These are phyloP conservation scores for Phytopythium kandeliae DNA, from an alignment of 352 stramenopile species.

Conservation along the genomic window DNA sequence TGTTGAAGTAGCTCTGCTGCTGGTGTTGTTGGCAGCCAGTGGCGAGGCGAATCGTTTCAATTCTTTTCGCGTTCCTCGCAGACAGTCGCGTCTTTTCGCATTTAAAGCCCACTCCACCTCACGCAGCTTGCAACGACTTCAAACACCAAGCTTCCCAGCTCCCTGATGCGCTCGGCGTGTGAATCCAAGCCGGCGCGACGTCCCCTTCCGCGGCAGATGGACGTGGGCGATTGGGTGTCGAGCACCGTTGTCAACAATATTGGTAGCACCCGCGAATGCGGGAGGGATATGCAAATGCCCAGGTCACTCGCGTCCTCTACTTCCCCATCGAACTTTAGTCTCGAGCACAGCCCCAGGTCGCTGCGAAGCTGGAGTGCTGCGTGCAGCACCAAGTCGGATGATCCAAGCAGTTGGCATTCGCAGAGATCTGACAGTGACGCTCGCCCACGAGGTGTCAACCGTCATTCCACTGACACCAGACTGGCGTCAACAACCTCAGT, in stretches of 20 bases:
- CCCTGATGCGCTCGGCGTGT: conserved; percentile 12
- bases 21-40: too few relatives aligned
- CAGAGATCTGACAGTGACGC: neutral
- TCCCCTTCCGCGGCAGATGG: conserved; percentile 41
- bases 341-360: neutral
- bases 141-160: neutral
- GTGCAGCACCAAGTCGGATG: neutral
- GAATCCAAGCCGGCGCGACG: conserved; percentile 25
- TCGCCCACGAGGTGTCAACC: neutral
- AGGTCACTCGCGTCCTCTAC: too few relatives aligned
- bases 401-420: neutral
- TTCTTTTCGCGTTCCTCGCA: neutral
- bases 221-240: conserved; percentile 32
- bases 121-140: neutral
- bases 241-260: too few relatives aligned
- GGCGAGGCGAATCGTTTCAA: too few relatives aligned
- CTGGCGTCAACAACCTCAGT: neutral
- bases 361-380: neutral
- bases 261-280: neutral
- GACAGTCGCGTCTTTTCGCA: conserved; percentile 7
- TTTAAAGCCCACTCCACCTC: neutral
- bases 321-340: neutral
- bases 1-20: too few relatives aligned
- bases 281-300: too few relatives aligned
- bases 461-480: neutral